Percentiles rank a stretch among this genome's conserved stretches.
Conservation (phyloP, 208 protist genomes). For the Leptomonas seymouri region DNA sequence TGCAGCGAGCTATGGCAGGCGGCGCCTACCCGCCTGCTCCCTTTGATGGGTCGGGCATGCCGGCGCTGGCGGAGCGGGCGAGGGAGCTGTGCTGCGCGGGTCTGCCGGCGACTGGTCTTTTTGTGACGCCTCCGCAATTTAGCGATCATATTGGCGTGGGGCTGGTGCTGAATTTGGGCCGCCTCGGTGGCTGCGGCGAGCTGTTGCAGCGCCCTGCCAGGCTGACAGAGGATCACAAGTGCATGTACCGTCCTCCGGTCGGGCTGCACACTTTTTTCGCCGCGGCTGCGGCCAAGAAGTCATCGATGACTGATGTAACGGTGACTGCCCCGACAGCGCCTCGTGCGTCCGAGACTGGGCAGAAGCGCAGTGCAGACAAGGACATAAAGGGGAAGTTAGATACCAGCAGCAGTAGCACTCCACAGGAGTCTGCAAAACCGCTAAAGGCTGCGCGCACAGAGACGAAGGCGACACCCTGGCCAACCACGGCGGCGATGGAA, state of each 20-base stretch:
- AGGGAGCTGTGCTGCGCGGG: constrained; percentile 54
- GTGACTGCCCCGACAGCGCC: not conserved
- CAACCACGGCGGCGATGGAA: not conserved
- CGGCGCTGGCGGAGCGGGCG: constrained; percentile 43
- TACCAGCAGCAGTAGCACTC: not conserved
- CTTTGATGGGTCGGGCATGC: constrained; percentile 74
- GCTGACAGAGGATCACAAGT: constrained; percentile 58
- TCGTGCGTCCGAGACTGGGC: not conserved
- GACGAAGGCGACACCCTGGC: not conserved
- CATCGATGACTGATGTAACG: not conserved
- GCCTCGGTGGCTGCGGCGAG: not conserved
- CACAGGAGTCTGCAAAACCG: not conserved
- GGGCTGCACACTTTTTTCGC: constrained; percentile 67
- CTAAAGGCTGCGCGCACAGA: not conserved
- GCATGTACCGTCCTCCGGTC: constrained; percentile 68
- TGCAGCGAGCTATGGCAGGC: constrained; percentile 58
- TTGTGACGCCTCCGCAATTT: constrained; percentile 89
- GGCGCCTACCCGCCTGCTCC: constrained; percentile 71
- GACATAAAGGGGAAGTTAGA: not conserved
- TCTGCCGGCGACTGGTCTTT: constrained; percentile 78
- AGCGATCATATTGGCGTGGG: constrained; percentile 91
- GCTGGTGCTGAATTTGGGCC: constrained; percentile 39
- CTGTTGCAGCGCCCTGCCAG: constrained; percentile 43
- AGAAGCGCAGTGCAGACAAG: constrained; percentile 10
- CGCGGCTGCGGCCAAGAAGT: constrained; percentile 29